phyloP scores from a whole-genome alignment of 805 yeast genomes.

The Metschnikowia cubensis region DNA sequence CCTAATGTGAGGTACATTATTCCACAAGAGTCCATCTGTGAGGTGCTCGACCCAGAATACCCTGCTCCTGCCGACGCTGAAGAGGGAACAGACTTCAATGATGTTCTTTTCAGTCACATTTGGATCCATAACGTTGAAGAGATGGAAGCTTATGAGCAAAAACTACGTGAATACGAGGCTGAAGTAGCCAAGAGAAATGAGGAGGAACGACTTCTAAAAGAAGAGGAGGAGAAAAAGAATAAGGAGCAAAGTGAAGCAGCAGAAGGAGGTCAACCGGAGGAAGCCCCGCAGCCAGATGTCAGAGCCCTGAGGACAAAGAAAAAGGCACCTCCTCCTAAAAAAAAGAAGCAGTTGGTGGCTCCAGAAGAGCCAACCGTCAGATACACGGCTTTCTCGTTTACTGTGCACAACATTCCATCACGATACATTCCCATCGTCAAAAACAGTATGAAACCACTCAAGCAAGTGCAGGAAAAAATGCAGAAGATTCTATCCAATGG shows the following conservation, averaged over 20 bases:
- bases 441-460: slow-evolving; percentile 59
- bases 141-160: slow-evolving; percentile 42
- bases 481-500: slow-evolving; percentile 56
- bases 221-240: slow-evolving; percentile 20
- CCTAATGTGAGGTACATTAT: slow-evolving; percentile 67
- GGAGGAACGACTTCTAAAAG: slow-evolving; percentile 20
- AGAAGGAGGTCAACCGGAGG: slow-evolving; percentile 14
- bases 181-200: slow-evolving; percentile 26
- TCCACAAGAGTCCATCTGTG: slow-evolving; percentile 76
- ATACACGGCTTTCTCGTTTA: slow-evolving; percentile 63
- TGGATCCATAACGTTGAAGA: slow-evolving; percentile 50
- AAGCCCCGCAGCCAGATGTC: slow-evolving; percentile 4
- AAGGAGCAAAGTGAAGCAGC: slow-evolving; percentile 4
- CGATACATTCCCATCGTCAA: slow-evolving; percentile 60
- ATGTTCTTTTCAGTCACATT: slow-evolving; percentile 45
- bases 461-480: slow-evolving; percentile 61
- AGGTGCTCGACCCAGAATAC: slow-evolving; percentile 33
- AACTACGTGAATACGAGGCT: slow-evolving; percentile 26
- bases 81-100: slow-evolving; percentile 24
- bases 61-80: slow-evolving; percentile 25
- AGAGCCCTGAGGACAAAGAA: slow-evolving; percentile 13
- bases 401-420: slow-evolving; percentile 59
- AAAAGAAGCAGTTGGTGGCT: slow-evolving; percentile 16
- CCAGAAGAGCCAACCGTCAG: slow-evolving; percentile 44
- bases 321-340: slow-evolving; percentile 13